Conservation (phyloP, 768 basidiomycete genomes). For the Hygrophorus pudorinus region DNA sequence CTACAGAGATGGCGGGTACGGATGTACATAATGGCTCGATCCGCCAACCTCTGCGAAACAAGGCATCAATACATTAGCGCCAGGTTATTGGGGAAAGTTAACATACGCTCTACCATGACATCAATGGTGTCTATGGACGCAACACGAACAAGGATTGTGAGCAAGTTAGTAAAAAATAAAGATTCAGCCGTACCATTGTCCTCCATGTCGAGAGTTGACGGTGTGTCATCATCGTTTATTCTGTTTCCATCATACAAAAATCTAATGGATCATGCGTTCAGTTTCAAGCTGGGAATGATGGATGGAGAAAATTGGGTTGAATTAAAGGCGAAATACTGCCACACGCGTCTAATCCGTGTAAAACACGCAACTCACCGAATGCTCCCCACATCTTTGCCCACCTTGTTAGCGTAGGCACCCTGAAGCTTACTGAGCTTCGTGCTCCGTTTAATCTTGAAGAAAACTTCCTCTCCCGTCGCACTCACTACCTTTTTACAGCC, state of each 20-base stretch:
- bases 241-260: constrained; percentile 86
- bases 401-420: constrained; percentile 85
- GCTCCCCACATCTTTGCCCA: constrained; percentile 79
- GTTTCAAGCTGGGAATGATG: too few species aligned
- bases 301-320: too few species aligned
- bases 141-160: constrained; percentile 3
- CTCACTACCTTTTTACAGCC: constrained; percentile 50
- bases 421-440: constrained; percentile 90
- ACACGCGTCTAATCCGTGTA: background rate
- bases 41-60: constrained; percentile 37
- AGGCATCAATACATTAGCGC: constrained; percentile 4
- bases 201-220: constrained; percentile 77
- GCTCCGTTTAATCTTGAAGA: constrained; percentile 94
- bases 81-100: too few species aligned
- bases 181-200: constrained; percentile 53
- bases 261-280: constrained; percentile 34
- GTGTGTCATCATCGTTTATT: constrained; percentile 87
- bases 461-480: constrained; percentile 77
- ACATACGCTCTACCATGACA: constrained; percentile 92
- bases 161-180: background rate
- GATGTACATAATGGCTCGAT: constrained; percentile 7
- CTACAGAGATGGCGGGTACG: background rate
- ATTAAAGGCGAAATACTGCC: too few species aligned
- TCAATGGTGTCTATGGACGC: constrained; percentile 71
- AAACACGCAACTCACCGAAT: constrained; percentile 58